Base-by-base conservation (phyloP, 2,329 filamentous ascomycete genomes). In the Phymatotrichopsis omnivora region DNA sequence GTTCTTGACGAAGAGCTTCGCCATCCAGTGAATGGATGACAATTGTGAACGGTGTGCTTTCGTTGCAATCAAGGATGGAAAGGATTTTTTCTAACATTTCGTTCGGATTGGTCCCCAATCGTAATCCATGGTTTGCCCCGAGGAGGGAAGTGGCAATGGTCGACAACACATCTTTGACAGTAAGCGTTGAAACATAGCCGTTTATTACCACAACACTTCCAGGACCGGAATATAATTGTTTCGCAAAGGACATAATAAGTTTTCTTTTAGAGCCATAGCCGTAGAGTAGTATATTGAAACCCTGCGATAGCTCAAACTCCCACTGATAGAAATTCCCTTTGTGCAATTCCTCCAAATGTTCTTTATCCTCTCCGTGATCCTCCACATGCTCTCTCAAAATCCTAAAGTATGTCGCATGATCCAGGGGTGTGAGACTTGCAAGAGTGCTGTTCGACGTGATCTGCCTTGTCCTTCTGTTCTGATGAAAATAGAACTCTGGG, bases 401-500 rank as follows among this genome's bases (percentile, higher is more conserved):
- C 33, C 75, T 70, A 57, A 93, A 93, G 64, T 91, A 98, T 61
- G 95, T 85, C 46, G 96, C 87, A 59, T 95, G 87, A 1, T 83
- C 86, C 45, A 96, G 76, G 8, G 94, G 69, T 3, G 76, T 70
- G 25, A 93, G 68, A 4, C 80, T 78, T 1, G 80, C 73, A 4
- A 96, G 70, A 0, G 78, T 93, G 55, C 91, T 91, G 60, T 84
- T 82, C 1, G 87, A 95, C 0, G 89, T 94, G 64, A 87, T 87
- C 33, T 76, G 71, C 3, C 78, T 74, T 2, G 85, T 86, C 0
- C 84, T 78, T 36, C 85, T 80, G 61, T 93, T 95, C 60, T 96
- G 85, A 60, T 81, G 84, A 63, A 98, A 96, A 67, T 93, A 98
- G 55, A 82, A 75, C 63, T 96, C 91, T 60, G 95, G 85, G 0